Evolutionary conservation across 495 filamentous ascomycete genomes (phyloP).

Genomic region (Tuber borchii): DNA sequence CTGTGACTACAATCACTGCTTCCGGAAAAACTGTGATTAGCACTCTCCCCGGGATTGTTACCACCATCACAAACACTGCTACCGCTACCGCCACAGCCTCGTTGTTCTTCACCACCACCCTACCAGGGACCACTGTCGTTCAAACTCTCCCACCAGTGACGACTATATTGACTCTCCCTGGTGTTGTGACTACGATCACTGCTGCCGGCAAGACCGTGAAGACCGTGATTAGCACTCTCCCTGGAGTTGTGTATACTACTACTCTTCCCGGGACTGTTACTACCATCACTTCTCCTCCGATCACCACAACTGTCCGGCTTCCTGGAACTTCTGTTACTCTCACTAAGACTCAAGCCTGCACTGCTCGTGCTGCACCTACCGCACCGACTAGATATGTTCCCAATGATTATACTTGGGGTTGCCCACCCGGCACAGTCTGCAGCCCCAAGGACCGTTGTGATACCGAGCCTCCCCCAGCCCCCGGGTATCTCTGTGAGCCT

Average conservation of each 20-base stretch:
- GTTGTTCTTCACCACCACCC: constrained; percentile 32
- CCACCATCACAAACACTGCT: constrained; percentile 24
- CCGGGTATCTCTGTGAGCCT: constrained; percentile 52
- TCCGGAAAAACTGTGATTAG: constrained; percentile 21
- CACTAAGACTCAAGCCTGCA: constrained; percentile 23
- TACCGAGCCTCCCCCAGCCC: constrained; percentile 46
- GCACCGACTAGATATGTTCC: constrained; percentile 38
- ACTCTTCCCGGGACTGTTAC: constrained; percentile 31
- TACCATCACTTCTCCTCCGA: constrained; percentile 31
- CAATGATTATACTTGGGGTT: constrained; percentile 54
- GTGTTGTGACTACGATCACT: constrained; percentile 32
- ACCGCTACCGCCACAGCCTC: constrained; percentile 20
- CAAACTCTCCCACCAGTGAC: constrained; percentile 30
- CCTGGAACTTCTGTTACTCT: constrained; percentile 28
- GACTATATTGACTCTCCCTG: constrained; percentile 23
- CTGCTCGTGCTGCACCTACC: constrained; percentile 30
- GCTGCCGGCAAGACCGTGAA: constrained; percentile 23
- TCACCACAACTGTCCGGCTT: constrained; percentile 26
- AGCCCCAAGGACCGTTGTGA: constrained; percentile 45
- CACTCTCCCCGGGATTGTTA: constrained; percentile 25
- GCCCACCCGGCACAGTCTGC: constrained; percentile 58
- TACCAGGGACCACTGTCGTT: constrained; percentile 33
- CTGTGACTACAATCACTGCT: constrained; percentile 32
- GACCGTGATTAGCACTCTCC: constrained; percentile 24
- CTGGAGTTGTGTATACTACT: constrained; percentile 26